Evolutionary conservation across 306 rosid genomes (phyloP), one percentile per base, ranked within the genome.

Genomic region (Mimosa bimucronata): DNA sequence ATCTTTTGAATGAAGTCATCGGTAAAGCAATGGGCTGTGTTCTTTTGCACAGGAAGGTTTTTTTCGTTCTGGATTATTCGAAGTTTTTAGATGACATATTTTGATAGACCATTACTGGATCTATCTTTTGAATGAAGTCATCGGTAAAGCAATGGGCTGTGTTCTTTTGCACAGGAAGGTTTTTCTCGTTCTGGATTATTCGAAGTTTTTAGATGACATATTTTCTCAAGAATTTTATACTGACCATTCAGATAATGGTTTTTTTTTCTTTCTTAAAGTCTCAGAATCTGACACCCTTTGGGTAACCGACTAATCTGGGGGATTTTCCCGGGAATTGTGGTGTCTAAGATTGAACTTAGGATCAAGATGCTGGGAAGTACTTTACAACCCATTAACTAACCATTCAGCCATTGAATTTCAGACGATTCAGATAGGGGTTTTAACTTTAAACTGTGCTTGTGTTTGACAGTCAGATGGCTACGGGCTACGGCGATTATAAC

Each of bases 21-120:
- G 66, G 18, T 12, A 1, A 1, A 60, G 34, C 9, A 26, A 26
- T 26, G 66, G 66, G 18, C 34, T 11, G 0, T 26, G 66, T 26
- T 58, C 30, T 26, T 57, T 57, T 19, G 21, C 48, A 66, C 50
- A 3, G 44, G 73, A 76, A 70, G 48, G 41, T 69, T 42, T 58
- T 71, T 25, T 31, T 68, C 40, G 60, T 38, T 30, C 57, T 44
- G 18, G 41, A 67, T 50, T 10, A 18, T 30, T 77, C 37, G 19
- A 31, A 3, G 41, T 46, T 41, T 34, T 7, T 13, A 3, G 1
- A 48, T 31, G 18, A 9, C 41, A 58, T 21, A 2, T 29, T 75
- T 53, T 61, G n/a, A 41, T 41, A 41, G 45, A 12, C 45, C 45
- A 9, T 41, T 57, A 25, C 21, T 60, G 19, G 66, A 26, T 60